Percentiles rank a stretch among this genome's conserved stretches.
Conservation (phyloP, 768 basidiomycete genomes). For the Sutorius australiensis region DNA sequence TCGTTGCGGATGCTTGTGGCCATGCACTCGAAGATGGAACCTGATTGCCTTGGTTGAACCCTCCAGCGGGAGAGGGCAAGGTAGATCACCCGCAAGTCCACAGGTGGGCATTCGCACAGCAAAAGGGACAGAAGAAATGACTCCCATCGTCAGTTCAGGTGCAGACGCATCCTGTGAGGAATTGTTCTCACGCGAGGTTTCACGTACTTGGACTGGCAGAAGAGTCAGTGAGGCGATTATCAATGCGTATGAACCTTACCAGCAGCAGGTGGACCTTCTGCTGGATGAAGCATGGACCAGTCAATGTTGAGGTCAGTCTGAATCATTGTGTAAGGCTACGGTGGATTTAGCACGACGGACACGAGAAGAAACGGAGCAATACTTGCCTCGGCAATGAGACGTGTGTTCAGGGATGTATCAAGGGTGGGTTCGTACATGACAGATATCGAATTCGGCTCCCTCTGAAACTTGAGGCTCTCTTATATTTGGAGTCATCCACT, state of each 20-base stretch:
- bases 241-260: not conserved
- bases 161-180: not conserved
- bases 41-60: not conserved
- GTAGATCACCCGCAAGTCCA: not conserved
- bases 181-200: not conserved
- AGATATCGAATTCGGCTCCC: not conserved
- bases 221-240: not conserved
- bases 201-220: not conserved
- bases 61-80: slow-evolving; percentile 1
- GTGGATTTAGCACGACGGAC: not conserved
- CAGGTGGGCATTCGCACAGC: not conserved
- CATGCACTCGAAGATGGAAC: slow-evolving; percentile 10
- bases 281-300: not conserved
- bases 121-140: not conserved
- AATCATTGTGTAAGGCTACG: not conserved
- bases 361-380: no score
- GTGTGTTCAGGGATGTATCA: not conserved
- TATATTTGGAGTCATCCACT: not conserved
- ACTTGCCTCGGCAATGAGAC: not conserved
- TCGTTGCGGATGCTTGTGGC: slow-evolving; percentile 2
- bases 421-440: slow-evolving; percentile 3
- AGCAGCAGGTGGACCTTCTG: not conserved
- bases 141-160: not conserved
- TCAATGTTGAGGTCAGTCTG: not conserved
- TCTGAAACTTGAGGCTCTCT: not conserved